Conservation (phyloP, 2,329 filamentous ascomycete species). For the Paracoccidioides brasiliensis region DNA sequence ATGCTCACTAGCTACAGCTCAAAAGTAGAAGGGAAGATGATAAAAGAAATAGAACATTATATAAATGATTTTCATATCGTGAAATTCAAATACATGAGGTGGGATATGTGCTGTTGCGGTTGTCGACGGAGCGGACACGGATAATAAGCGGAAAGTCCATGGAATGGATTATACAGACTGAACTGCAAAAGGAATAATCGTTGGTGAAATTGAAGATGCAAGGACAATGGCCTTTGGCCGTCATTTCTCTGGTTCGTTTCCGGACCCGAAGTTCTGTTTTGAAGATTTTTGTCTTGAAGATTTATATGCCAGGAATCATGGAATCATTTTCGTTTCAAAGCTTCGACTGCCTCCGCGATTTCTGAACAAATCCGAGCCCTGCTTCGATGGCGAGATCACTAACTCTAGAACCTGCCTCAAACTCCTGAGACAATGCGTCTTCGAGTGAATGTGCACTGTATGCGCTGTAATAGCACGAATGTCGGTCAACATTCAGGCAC, state of each 20-base stretch:
- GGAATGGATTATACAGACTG: neutral
- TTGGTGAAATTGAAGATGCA: neutral
- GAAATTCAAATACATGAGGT: neutral
- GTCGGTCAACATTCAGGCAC: constrained; percentile 41
- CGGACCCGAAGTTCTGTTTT: too few relatives aligned
- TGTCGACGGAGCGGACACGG: neutral
- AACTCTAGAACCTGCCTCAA: constrained; percentile 31
- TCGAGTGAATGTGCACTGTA: constrained; percentile 38
- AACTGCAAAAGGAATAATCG: neutral
- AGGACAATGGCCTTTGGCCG: neutral
- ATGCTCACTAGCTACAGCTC: neutral
- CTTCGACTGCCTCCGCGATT: constrained; percentile 2
- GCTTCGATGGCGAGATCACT: constrained; percentile 18
- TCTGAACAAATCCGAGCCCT: constrained; percentile 6
- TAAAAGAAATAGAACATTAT: neutral
- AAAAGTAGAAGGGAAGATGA: neutral
- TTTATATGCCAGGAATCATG: neutral
- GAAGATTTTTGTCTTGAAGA: too few relatives aligned
- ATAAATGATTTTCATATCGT: neutral
- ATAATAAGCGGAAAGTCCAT: neutral
- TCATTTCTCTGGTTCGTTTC: too few relatives aligned
- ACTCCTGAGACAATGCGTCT: constrained; percentile 40
- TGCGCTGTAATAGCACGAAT: constrained; percentile 37
- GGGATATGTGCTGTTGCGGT: neutral
- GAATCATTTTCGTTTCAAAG: neutral